Conservation (phyloP, 495 filamentous ascomycete species). For the Xylaria venustula region DNA sequence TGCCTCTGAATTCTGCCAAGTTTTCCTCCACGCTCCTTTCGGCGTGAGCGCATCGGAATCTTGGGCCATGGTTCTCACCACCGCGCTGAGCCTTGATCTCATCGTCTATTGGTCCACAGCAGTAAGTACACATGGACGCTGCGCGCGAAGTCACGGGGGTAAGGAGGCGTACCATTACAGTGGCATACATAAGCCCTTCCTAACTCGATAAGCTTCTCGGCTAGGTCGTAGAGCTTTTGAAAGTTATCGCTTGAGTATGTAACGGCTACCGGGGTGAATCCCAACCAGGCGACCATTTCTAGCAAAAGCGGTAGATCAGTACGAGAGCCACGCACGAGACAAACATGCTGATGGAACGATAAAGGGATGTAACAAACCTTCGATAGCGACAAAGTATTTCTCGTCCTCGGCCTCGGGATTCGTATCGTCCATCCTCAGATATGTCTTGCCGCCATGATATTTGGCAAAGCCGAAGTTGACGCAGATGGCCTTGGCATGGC, state of each 20-base stretch:
- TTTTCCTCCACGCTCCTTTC: slow-evolving; percentile 67
- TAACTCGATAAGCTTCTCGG: slow-evolving; percentile 75
- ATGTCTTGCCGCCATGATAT: slow-evolving; percentile 71
- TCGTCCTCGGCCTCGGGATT: slow-evolving; percentile 83
- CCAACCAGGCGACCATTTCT: slow-evolving; percentile 79
- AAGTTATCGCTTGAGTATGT: slow-evolving; percentile 85
- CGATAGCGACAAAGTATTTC: slow-evolving; percentile 73
- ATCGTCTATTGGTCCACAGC: slow-evolving; percentile 40
- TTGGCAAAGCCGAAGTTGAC: slow-evolving; percentile 96
- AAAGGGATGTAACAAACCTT: slow-evolving; percentile 17
- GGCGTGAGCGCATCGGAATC: slow-evolving; percentile 78
- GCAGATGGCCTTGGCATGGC: slow-evolving; percentile 94
- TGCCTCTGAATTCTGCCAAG: slow-evolving; percentile 77
- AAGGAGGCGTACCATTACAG: slow-evolving; percentile 25
- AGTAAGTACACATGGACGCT: not conserved
- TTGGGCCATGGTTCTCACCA: slow-evolving; percentile 61
- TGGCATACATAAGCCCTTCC: slow-evolving; percentile 74
- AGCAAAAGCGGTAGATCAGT: not conserved
- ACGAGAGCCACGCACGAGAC: not conserved
- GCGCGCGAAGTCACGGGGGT: not conserved
- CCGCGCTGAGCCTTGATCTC: slow-evolving; percentile 86
- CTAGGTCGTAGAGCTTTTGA: slow-evolving; percentile 79
- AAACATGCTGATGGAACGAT: not conserved
- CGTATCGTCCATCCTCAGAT: slow-evolving; percentile 68
- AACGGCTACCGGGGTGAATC: slow-evolving; percentile 72